Base-by-base conservation (phyloP, 192 early-diverging fungal genomes). In the Podila minutissima region DNA sequence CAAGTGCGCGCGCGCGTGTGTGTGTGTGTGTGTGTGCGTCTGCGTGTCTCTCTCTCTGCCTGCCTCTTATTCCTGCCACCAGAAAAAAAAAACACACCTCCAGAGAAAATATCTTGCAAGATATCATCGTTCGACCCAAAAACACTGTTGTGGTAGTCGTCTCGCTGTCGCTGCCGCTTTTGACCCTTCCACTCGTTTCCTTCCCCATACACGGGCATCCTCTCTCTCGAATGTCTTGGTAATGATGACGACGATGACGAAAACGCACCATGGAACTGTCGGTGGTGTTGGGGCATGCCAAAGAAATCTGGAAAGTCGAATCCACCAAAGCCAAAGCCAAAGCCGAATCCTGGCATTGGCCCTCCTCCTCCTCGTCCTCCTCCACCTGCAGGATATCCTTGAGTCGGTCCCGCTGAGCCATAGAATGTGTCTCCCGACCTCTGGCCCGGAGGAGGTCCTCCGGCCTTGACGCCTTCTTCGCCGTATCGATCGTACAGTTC, bases 401-500 rank as follows among this genome's bases (percentile, higher is more conserved):
- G 13, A 26, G 22, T 24, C 2, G 35, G 32, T 28, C 33, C 13
- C 32, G n/a, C 29, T 28, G 12, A 58, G 33, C 33, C 5, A 33
- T 5, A 53, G 41, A 69, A 64, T 19, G 9, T 32, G 13, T 26
- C 2, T 12, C 53, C 53, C 12, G 77, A 67, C 12, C 63, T 53
- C 48, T 71, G 77, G 49, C 69, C 73, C 0, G 77, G 77, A 8
- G 35, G 35, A 37, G 35, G 26, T 89, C 86, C 83, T 67, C 71
- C 82, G 5, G 86, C 74, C 26, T 75, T 83, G 24, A 97, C 82
- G 32, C 95, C 96, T 66, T 92, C 90, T 58, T 95, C 93, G 19
- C 96, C 96, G 60, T 93, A 94, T 32, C 89, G 88, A 82, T 99
- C 97, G 81, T 97, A 99, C 31, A 95, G 89, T 9, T 92, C 91